Conservation (phyloP, 2,329 filamentous ascomycete species). For the Alternaria tenuissima region DNA sequence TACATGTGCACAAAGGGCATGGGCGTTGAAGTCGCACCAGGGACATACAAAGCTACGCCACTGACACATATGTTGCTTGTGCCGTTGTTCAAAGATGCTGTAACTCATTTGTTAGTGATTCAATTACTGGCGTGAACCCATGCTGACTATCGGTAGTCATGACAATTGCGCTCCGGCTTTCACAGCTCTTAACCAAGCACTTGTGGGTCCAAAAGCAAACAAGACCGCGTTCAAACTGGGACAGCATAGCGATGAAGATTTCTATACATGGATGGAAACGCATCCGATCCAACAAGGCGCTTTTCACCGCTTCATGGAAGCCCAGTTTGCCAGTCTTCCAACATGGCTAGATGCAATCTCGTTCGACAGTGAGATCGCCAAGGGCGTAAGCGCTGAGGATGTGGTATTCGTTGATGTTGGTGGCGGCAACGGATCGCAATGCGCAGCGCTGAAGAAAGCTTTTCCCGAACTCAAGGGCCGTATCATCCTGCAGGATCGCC, state of each 20-base stretch:
- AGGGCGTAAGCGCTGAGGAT: not conserved
- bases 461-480: not conserved
- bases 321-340: not conserved
- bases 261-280: not conserved
- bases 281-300: not conserved
- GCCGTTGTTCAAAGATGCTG: not conserved
- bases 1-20: not conserved
- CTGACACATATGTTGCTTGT: not conserved
- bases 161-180: not conserved
- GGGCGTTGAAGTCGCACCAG: not conserved
- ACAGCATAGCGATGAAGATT: not conserved
- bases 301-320: not conserved
- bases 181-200: not conserved
- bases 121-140: not conserved
- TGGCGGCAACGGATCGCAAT: not conserved
- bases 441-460: not conserved
- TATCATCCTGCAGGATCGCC: not conserved
- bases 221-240: not conserved
- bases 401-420: not conserved
- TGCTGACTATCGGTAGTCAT: not conserved
- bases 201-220: not conserved
- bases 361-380: not conserved
- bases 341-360: not conserved
- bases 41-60: not conserved
- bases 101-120: not conserved